A percentile compares a stretch with the other conserved stretches of the same genome.
phyloP scores from a whole-genome alignment of 1,284 basidiomycete species.

The Microbotryomycetes sp. region DNA sequence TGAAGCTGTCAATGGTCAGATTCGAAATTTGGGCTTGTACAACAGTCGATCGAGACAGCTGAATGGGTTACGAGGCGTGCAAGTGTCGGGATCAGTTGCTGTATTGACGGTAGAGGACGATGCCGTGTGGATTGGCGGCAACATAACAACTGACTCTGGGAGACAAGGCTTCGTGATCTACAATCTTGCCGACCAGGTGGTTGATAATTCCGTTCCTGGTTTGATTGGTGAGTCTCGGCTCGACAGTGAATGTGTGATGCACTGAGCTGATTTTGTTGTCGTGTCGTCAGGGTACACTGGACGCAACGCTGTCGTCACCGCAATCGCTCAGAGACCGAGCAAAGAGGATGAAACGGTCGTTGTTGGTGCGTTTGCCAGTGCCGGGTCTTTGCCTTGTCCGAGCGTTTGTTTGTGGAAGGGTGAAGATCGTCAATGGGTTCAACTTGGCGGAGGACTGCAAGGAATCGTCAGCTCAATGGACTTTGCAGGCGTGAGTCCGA shows the following conservation, averaged over 20 bases:
- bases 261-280: no score
- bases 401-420: constrained; percentile 75
- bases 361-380: constrained; percentile 74
- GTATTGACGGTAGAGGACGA: constrained; percentile 59
- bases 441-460: constrained; percentile 70
- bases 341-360: constrained; percentile 65
- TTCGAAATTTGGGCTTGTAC: constrained; percentile 66
- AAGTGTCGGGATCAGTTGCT: constrained; percentile 64
- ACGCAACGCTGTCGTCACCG: constrained; percentile 61
- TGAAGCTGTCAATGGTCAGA: constrained; percentile 49
- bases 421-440: constrained; percentile 63
- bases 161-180: constrained; percentile 66
- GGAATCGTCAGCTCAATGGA: constrained; percentile 74
- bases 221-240: constrained; percentile 1
- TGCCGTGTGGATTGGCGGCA: constrained; percentile 69
- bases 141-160: constrained; percentile 54
- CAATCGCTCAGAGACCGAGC: constrained; percentile 59
- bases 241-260: no score
- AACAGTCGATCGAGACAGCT: constrained; percentile 52
- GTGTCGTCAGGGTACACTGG: constrained; percentile 42
- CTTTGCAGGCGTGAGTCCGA: constrained; percentile 64
- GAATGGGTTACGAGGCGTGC: constrained; percentile 54
- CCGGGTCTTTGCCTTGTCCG: constrained; percentile 67
- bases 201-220: constrained; percentile 40
- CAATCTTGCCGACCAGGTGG: constrained; percentile 61